A percentile compares a stretch with the other conserved stretches of the same genome.
Conservation (phyloP, 768 basidiomycete species). For the Pulveroboletus ravenelii region DNA sequence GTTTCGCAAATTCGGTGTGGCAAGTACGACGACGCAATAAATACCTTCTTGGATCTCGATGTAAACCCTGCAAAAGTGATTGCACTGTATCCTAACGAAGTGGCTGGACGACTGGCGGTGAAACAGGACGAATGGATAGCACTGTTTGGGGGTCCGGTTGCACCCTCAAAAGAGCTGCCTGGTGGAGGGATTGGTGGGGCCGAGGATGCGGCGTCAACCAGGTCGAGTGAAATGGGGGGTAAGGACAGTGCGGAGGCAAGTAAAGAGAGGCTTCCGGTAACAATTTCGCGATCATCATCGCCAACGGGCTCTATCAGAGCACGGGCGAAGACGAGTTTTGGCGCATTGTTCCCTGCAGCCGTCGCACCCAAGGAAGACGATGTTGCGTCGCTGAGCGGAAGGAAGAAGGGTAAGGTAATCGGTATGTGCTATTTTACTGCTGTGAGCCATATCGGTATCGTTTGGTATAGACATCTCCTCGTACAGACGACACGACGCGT, state of each 20-base stretch:
- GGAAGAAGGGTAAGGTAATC: slow-evolving; percentile 28
- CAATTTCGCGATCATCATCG: slow-evolving; percentile 30
- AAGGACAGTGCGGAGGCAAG: slow-evolving; percentile 18
- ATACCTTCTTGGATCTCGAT: slow-evolving; percentile 83
- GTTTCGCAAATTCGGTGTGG: slow-evolving; percentile 68
- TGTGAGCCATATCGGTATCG: background rate
- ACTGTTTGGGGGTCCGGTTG: slow-evolving; percentile 72
- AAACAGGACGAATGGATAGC: slow-evolving; percentile 71
- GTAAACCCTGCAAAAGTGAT: slow-evolving; percentile 93
- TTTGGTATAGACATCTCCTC: background rate
- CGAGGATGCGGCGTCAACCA: slow-evolving; percentile 27
- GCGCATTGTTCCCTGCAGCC: slow-evolving; percentile 37
- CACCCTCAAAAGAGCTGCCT: slow-evolving; percentile 9
- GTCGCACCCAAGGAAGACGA: slow-evolving; percentile 57
- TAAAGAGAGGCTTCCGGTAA: slow-evolving; percentile 17
- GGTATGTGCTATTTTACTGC: slow-evolving; percentile 29
- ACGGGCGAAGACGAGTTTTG: slow-evolving; percentile 52
- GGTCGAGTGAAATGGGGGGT: slow-evolving; percentile 24
- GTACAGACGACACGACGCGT: slow-evolving; percentile 53
- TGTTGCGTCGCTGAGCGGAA: slow-evolving; percentile 45
- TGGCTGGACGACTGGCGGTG: slow-evolving; percentile 74
- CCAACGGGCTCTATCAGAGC: slow-evolving; percentile 43
- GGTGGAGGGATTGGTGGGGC: background rate
- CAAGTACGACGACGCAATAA: slow-evolving; percentile 74
- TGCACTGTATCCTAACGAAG: slow-evolving; percentile 76